Conservation (phyloP, 768 basidiomycete genomes). For the Pulveroboletus sp. region DNA sequence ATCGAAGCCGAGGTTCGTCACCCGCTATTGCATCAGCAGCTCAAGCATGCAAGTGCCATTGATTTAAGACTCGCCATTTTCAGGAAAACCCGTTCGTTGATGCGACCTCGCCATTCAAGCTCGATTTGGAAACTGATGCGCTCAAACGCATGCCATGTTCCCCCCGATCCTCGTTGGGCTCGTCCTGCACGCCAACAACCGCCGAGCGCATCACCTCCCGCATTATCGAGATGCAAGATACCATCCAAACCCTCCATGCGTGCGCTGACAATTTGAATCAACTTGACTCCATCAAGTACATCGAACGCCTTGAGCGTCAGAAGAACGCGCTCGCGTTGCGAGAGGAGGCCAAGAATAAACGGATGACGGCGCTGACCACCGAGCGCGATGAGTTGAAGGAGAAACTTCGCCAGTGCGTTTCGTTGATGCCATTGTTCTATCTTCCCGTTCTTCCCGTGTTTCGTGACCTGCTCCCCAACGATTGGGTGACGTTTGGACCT, state of each 20-base stretch:
- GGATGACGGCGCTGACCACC: slow-evolving; percentile 7
- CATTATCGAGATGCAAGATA: not conserved
- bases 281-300: slow-evolving; percentile 23
- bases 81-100: slow-evolving; percentile 20
- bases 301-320: slow-evolving; percentile 38
- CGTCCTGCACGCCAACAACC: slow-evolving; percentile 2
- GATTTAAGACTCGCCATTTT: not conserved
- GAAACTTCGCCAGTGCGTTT: not conserved
- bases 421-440: not conserved
- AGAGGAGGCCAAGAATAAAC: slow-evolving; percentile 29
- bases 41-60: not conserved
- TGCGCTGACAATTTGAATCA: slow-evolving; percentile 13
- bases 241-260: not conserved
- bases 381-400: slow-evolving; percentile 2
- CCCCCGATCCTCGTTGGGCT: not conserved
- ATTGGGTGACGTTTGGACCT: not conserved
- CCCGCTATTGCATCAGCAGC: not conserved
- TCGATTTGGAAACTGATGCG: not conserved
- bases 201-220: slow-evolving; percentile 23
- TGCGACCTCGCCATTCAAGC: not conserved
- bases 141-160: not conserved
- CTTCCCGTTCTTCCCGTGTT: not conserved
- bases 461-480: not conserved
- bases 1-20: slow-evolving; percentile 7
- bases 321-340: slow-evolving; percentile 33